Conservation (phyloP, 208 protist genomes). For the Sergeia podlipaevii region DNA sequence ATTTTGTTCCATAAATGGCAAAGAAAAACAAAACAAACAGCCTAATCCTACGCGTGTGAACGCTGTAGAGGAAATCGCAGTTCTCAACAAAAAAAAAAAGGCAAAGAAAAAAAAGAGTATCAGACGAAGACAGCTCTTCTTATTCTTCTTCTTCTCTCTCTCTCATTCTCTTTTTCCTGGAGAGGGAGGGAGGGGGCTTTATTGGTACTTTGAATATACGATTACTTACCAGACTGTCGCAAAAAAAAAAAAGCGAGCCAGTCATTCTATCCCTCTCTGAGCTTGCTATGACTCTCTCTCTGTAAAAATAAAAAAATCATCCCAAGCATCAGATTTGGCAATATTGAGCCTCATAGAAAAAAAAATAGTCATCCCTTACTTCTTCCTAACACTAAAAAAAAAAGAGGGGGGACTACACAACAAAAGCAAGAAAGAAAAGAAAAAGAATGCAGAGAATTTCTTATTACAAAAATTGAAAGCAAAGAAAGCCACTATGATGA, state of each 20-base stretch:
- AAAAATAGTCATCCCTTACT: too few species aligned
- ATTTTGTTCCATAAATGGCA: slow-evolving; percentile 3
- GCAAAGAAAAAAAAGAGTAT: slow-evolving; percentile 5
- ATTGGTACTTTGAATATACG: slow-evolving; percentile 6
- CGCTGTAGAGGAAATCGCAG: too few species aligned
- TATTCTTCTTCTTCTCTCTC: slow-evolving; percentile 23
- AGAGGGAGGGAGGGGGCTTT: slow-evolving; percentile 1
- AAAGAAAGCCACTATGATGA: slow-evolving; percentile 4
- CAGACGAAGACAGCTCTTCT: slow-evolving; percentile 11
- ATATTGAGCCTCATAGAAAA: too few species aligned
- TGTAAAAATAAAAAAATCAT: too few species aligned
- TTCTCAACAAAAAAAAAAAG: slow-evolving; percentile 5
- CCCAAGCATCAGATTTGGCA: too few species aligned
- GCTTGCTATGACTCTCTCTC: too few species aligned
- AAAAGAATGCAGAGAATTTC: neutral
- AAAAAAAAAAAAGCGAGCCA: too few species aligned
- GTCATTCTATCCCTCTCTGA: too few species aligned
- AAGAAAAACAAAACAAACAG: slow-evolving; percentile 11
- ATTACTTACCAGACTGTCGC: too few species aligned
- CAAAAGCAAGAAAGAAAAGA: neutral
- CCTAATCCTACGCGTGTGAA: too few species aligned
- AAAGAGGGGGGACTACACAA: neutral
- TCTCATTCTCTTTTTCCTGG: slow-evolving; percentile 10
- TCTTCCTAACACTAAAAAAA: neutral
- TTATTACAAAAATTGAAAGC: neutral